Evolutionary conservation across 805 yeast genomes (phyloP).

Genomic region (Yarrowia sp.): DNA sequence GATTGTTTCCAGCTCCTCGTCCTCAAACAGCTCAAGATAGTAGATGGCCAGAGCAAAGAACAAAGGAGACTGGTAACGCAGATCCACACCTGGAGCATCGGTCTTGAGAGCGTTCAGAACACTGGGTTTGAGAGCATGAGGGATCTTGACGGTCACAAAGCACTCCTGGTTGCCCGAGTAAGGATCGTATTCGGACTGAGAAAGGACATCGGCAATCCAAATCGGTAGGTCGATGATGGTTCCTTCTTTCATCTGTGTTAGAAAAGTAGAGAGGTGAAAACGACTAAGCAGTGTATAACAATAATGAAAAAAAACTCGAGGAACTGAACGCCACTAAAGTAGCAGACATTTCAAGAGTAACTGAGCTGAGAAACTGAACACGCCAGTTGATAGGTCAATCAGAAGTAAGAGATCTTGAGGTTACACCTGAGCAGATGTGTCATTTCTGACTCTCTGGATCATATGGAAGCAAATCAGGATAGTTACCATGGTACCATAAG

Average conservation of each 20-base stretch:
- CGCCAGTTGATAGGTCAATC: too few relatives aligned
- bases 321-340: too few relatives aligned
- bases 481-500: too few relatives aligned
- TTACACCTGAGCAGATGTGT: too few relatives aligned
- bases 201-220: constrained; percentile 28
- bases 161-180: constrained; percentile 24
- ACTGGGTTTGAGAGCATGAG: constrained; percentile 16
- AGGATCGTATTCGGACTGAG: constrained; percentile 27
- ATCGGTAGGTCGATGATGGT: constrained; percentile 18
- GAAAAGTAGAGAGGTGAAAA: neutral
- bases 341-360: too few relatives aligned
- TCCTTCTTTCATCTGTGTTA: constrained; percentile 37
- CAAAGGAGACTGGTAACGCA: constrained; percentile 24
- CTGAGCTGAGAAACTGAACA: too few relatives aligned
- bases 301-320: too few relatives aligned
- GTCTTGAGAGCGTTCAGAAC: constrained; percentile 35
- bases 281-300: too few relatives aligned
- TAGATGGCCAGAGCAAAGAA: constrained; percentile 26
- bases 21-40: constrained; percentile 31
- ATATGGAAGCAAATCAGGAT: too few relatives aligned
- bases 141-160: constrained; percentile 22
- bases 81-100: constrained; percentile 21
- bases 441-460: too few relatives aligned
- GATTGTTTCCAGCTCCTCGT: constrained; percentile 14
- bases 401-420: too few relatives aligned